A percentile compares a stretch with the other conserved stretches of the same genome.
phyloP scores from a whole-genome alignment of 2,329 filamentous ascomycete species.

The Cladosporium austrohemisphaericum region DNA sequence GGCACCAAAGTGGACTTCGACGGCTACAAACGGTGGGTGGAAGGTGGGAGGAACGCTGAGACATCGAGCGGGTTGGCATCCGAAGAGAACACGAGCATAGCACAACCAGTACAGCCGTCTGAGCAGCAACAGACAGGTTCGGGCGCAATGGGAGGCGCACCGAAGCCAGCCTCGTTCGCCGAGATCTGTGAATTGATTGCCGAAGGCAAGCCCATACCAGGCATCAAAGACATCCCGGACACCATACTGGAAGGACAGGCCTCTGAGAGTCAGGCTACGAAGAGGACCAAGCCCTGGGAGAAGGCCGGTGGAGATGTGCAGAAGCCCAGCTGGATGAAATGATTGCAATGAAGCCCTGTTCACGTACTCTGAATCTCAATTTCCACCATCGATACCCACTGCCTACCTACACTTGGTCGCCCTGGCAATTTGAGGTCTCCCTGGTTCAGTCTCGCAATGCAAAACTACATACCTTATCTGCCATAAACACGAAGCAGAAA shows the following conservation, averaged over 20 bases:
- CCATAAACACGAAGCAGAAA: too few species aligned
- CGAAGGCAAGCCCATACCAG: conserved; percentile 75
- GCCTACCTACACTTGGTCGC: too few species aligned
- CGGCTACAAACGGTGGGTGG: conserved; percentile 64
- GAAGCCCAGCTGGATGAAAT: conserved; percentile 11
- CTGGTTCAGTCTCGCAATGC: too few species aligned
- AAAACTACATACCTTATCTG: too few species aligned
- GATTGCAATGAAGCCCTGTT: too few species aligned
- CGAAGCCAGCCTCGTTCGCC: conserved; percentile 78
- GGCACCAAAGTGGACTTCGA: conserved; percentile 59
- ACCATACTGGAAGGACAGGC: conserved; percentile 71
- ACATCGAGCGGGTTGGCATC: background rate
- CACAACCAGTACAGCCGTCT: background rate
- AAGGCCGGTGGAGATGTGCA: conserved; percentile 31
- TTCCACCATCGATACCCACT: too few species aligned
- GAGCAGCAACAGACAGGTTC: conserved; percentile 20
- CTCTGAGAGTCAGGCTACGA: conserved; percentile 49
- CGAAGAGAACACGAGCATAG: background rate
- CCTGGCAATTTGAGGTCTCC: too few species aligned
- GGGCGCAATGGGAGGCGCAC: conserved; percentile 48
- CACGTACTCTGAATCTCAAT: too few species aligned
- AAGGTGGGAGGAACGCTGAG: conserved; percentile 15
- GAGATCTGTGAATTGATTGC: conserved; percentile 83
- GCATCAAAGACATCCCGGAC: conserved; percentile 81
- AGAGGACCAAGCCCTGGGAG: conserved; percentile 76